Evolutionary conservation across 2,329 filamentous ascomycete genomes (phyloP), one percentile per base, ranked within the genome.

Genomic region (Paracoccidioides brasiliensis): DNA sequence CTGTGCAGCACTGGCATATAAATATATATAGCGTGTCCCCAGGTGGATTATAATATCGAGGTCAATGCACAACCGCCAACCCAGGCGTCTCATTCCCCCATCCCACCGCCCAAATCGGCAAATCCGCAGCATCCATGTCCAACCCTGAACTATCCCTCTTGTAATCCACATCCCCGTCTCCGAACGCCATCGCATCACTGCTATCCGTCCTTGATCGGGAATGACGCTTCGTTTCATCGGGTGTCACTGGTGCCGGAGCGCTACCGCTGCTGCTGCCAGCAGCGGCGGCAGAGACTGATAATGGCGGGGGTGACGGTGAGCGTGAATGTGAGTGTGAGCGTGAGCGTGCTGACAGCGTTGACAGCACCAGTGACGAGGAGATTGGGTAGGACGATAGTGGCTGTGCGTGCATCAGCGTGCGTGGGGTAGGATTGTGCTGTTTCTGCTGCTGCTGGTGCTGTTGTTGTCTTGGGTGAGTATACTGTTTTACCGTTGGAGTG

Each of bases 51-150:
- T 22, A 22, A 22, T 22, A 22, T 22, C 22, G 22, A 22, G 22
- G 2, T 66, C 60, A 73, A 59, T 71, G 69, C 50, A 69, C 69
- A 46, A 70, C 60, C 42, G 68, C 66, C 53, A 72, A 52, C 43
- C 63, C 67, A 37, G 60, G 60, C 42, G 59, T 59, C 32, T 80
- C 71, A 73, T 76, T 58, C 67, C 69, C 64, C 69, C 70, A 66
- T 45, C 70, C 63, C 56, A 69, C 59, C 48, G 69, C 63, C 72
- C 72, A 74, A 32, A 72, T 63, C 4, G 71, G 70, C 54, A 76
- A 72, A 4, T 52, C 44, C 4, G 75, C 75, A 9, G 78, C 63
- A 52, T 82, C 80, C 75, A 81, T 22, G 22, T 22, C 22, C 22
- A 22, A 22, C 22, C 22, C 80, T 45, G 72, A 75, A 59, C 35